Percentiles rank a stretch among this genome's conserved stretches.
Evolutionary conservation across 768 basidiomycete species (phyloP).

Genomic region (Pleurotus djamor): DNA sequence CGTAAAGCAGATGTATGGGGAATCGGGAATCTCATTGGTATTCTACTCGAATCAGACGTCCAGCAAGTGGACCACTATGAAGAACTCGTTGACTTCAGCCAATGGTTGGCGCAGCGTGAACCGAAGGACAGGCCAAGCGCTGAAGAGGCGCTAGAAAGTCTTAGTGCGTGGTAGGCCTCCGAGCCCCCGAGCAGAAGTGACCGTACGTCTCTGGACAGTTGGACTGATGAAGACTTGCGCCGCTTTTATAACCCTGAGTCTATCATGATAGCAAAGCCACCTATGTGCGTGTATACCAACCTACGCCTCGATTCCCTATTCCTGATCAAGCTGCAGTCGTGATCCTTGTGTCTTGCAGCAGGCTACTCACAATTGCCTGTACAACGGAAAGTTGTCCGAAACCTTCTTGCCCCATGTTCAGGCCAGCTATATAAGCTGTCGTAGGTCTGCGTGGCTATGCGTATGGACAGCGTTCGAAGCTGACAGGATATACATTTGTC

Average conservation of each 20-base stretch:
- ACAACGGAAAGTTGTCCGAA: not conserved
- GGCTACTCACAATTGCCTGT: not conserved
- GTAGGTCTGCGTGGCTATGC: constrained; percentile 6
- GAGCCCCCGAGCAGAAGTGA: not conserved
- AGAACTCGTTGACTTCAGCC: no score
- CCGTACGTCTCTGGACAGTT: constrained; percentile 3
- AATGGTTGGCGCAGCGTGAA: no score
- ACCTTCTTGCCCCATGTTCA: not conserved
- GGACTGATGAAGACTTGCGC: constrained; percentile 6
- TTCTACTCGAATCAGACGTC: no score
- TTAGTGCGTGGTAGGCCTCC: no score
- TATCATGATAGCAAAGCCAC: not conserved
- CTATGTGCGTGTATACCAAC: not conserved
- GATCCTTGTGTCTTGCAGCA: not conserved
- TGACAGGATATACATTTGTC: constrained; percentile 8
- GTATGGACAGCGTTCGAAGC: constrained; percentile 10
- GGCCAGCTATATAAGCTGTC: not conserved
- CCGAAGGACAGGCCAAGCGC: no score
- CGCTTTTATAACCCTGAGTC: constrained; percentile 1
- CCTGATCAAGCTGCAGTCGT: not conserved
- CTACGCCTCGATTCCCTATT: constrained; percentile 2
- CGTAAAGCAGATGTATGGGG: no score
- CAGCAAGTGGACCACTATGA: no score
- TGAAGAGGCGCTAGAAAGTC: no score
- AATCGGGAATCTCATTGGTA: no score